Evolutionary conservation across 2,329 filamentous ascomycete species (phyloP).

Genomic region (Acrodontium crateriforme): DNA sequence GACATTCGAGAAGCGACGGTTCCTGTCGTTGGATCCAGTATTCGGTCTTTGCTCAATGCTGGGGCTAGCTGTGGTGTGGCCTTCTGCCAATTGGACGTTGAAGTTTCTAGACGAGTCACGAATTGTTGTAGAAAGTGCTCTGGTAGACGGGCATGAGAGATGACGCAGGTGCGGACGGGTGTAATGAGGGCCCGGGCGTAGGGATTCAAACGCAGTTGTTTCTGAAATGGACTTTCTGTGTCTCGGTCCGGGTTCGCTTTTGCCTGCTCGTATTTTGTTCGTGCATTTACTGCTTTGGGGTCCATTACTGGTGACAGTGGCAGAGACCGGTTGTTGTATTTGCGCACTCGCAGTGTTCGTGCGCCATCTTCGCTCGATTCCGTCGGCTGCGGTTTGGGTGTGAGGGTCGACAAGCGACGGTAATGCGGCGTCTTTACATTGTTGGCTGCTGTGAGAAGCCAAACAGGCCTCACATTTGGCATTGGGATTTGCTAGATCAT

Average conservation of each 20-base stretch:
- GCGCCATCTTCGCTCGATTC: constrained; percentile 18
- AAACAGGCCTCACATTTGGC: too few relatives aligned
- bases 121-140: constrained; percentile 51
- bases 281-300: constrained; percentile 24
- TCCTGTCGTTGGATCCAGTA: too few relatives aligned
- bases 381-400: constrained; percentile 10
- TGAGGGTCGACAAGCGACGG: too few relatives aligned
- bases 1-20: too few relatives aligned
- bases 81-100: too few relatives aligned
- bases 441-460: too few relatives aligned
- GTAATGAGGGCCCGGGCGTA: constrained; percentile 51
- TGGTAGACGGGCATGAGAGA: constrained; percentile 40
- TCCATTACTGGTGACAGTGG: constrained; percentile 38
- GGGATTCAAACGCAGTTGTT: constrained; percentile 45
- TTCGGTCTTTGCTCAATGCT: too few relatives aligned
- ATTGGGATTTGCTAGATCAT: too few relatives aligned
- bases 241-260: constrained; percentile 30
- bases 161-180: constrained; percentile 42
- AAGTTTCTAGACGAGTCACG: too few relatives aligned
- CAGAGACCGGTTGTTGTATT: constrained; percentile 23
- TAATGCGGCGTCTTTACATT: too few relatives aligned
- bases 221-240: constrained; percentile 38
- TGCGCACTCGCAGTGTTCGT: constrained; percentile 20
- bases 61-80: too few relatives aligned
- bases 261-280: constrained; percentile 25